Base-by-base conservation (phyloP, 2,329 filamentous ascomycete genomes). In the Tolypocladium nubicola region DNA sequence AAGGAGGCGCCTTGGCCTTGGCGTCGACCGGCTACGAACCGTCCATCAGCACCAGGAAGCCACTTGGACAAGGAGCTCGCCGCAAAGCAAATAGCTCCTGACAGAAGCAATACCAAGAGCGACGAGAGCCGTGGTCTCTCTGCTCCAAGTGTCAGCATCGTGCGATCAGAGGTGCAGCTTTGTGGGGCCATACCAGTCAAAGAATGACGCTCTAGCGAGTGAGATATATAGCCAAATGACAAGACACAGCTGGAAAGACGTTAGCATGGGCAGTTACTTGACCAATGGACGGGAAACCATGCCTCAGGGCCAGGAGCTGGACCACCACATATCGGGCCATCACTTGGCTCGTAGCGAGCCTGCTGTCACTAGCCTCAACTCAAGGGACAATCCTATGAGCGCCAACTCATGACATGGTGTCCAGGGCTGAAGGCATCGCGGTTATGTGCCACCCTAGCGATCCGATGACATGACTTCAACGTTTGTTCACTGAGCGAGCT, bases 81-180 rank as follows among this genome's bases (percentile, higher is more conserved):
- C 37, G 68, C 61, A 61, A 76, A 76, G 49, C 74, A 75, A 16
- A 75, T 58, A 2, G 66, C 58, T 1, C 76, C 75, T 4, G 77
- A 75, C 30, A 80, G 65, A 23, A 80, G 64, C 19, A 81, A 68
- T 10, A 81, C 67, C 16, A 80, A 66, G 33, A 77, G 67, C 11
- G 73, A 74, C 23, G 79, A 82, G 23, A 80, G 67, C 14, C 76
- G 73, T 1, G 78, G 79, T 47, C 75, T 73, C 62, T 79, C 79
- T 81, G 59, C 43, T 69, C 26, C 66, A 60, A 9, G 30, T 3
- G 23, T 58, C 23, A 59, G 58, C 21, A 58, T 19, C 26, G 2
- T 10, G 16, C 4, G 19, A 5, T 40, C 41, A 35, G 43, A 26
- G 23, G 13, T 23, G 8, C 13, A 16, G 39, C 11, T 11, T 9